Conservation (phyloP, 1,284 basidiomycete species). For the Apiotrichum veenhuisii region DNA sequence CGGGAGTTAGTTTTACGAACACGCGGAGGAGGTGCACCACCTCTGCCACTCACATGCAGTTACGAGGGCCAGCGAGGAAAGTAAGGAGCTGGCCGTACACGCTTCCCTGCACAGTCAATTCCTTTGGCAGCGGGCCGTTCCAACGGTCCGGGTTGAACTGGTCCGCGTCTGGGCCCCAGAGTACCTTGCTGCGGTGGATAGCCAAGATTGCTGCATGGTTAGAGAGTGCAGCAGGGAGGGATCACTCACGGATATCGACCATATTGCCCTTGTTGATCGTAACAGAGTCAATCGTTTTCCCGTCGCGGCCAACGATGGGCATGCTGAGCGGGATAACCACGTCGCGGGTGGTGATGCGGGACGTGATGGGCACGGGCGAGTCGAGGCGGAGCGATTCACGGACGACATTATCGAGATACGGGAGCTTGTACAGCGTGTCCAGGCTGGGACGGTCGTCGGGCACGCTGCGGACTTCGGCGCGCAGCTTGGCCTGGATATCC, state of each 20-base stretch:
- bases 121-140: constrained; percentile 6
- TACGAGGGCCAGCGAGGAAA: constrained; percentile 59
- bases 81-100: constrained; percentile 58
- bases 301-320: constrained; percentile 47
- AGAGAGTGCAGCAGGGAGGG: background rate
- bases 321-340: constrained; percentile 60
- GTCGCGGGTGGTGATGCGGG: constrained; percentile 56
- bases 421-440: constrained; percentile 48
- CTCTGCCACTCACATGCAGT: constrained; percentile 53
- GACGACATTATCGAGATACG: constrained; percentile 62
- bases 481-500: constrained; percentile 57
- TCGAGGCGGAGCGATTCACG: constrained; percentile 64
- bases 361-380: constrained; percentile 58
- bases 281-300: constrained; percentile 44
- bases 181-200: constrained; percentile 58
- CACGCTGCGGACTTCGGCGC: constrained; percentile 48
- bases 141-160: constrained; percentile 54
- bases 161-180: constrained; percentile 68
- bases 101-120: constrained; percentile 53
- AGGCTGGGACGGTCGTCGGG: constrained; percentile 9
- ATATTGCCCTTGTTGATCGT: constrained; percentile 36
- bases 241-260: constrained; percentile 42
- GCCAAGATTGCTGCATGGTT: constrained; percentile 30
- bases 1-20: background rate
- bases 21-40: too few species aligned